Evolutionary conservation across 2,329 filamentous ascomycete species (phyloP).

Genomic region (Neurospora sp.): DNA sequence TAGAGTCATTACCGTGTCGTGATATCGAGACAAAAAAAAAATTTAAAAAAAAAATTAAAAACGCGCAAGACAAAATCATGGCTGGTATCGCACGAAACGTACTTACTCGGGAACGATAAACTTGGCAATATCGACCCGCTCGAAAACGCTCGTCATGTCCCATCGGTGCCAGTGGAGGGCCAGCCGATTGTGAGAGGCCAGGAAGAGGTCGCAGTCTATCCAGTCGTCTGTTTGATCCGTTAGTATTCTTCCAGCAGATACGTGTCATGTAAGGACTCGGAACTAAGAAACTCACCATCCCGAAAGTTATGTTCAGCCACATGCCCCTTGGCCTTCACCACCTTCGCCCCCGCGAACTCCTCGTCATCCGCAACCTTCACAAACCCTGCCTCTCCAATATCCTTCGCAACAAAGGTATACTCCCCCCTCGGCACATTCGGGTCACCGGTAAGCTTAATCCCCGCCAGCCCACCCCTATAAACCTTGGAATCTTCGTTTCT

Average conservation of each 20-base stretch:
- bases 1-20: background rate
- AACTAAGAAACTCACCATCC: conserved; percentile 49
- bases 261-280: too few species aligned
- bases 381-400: conserved; percentile 60
- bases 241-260: background rate
- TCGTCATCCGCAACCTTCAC: conserved; percentile 54
- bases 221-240: conserved; percentile 51
- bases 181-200: conserved; percentile 66
- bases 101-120: conserved; percentile 22
- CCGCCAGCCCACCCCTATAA: conserved; percentile 63
- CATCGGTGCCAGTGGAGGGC: conserved; percentile 73
- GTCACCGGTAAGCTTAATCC: conserved; percentile 87
- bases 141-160: conserved; percentile 50
- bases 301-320: conserved; percentile 65
- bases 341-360: conserved; percentile 62
- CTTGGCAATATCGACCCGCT: conserved; percentile 49
- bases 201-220: conserved; percentile 65
- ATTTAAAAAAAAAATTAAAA: background rate
- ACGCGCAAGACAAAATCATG: background rate
- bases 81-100: background rate
- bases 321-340: conserved; percentile 68
- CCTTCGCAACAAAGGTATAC: conserved; percentile 68
- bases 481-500: conserved; percentile 37
- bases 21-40: background rate
- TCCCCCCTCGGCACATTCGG: conserved; percentile 82